Evolutionary conservation across 1,139 yeast species (phyloP).

Genomic region (Nakaseomyces delphensis): DNA sequence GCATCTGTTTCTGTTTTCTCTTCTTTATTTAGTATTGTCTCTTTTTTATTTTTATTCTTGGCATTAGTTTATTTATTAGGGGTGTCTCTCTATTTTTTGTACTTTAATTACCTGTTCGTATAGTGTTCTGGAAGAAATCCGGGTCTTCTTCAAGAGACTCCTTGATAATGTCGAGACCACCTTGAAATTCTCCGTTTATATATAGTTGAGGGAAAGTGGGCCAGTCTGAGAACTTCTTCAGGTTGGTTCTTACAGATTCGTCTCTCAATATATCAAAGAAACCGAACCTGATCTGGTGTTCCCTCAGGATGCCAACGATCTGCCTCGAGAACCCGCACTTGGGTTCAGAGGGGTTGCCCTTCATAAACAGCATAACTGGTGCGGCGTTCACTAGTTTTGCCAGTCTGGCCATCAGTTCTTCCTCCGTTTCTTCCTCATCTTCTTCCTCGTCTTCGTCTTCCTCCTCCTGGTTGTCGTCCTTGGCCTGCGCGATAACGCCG

Average conservation of each 20-base stretch:
- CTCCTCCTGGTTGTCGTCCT: slow-evolving; percentile 7
- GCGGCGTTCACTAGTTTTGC: slow-evolving; percentile 85
- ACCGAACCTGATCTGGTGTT: slow-evolving; percentile 92
- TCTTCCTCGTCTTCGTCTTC: slow-evolving; percentile 25
- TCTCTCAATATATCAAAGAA: slow-evolving; percentile 94
- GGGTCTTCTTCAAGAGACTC: slow-evolving; percentile 89
- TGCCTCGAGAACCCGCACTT: slow-evolving; percentile 98
- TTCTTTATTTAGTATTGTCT: too few relatives aligned
- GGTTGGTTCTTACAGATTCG: slow-evolving; percentile 86
- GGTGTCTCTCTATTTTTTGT: too few relatives aligned
- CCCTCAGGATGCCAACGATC: slow-evolving; percentile 88
- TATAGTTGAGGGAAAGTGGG: slow-evolving; percentile 98
- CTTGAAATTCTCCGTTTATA: slow-evolving; percentile 90
- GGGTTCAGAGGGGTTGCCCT: slow-evolving; percentile 96
- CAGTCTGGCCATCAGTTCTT: slow-evolving; percentile 71
- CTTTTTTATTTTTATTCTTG: too few relatives aligned
- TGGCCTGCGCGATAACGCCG: slow-evolving; percentile 1
- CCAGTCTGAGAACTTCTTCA: slow-evolving; percentile 90
- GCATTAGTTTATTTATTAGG: background rate
- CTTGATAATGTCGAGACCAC: slow-evolving; percentile 92
- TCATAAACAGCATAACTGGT: slow-evolving; percentile 97
- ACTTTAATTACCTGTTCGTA: slow-evolving; percentile 11
- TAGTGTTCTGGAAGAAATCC: slow-evolving; percentile 67
- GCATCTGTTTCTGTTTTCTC: too few relatives aligned
- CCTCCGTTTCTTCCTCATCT: slow-evolving; percentile 67